Evolutionary conservation across 176 grass and related monocot genomes (phyloP), one percentile per base, ranked within the genome.

Genomic region (Carex scoparia): DNA sequence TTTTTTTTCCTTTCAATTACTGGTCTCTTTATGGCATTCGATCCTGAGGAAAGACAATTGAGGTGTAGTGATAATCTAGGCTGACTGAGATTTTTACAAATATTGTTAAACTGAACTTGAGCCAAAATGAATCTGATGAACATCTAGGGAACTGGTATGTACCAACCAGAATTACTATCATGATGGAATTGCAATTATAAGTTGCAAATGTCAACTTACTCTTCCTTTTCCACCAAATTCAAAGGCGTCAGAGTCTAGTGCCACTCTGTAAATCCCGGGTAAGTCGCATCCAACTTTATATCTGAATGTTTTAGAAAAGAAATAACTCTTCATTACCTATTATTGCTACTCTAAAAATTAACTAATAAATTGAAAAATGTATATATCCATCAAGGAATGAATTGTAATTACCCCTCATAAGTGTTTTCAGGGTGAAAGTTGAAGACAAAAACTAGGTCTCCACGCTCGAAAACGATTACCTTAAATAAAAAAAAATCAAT

Each of bases 391-490:
- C 10, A 27, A 86, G 60, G 57, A 30, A 68, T 46, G 14, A 69
- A 68, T 18, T 53, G 48, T 30, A 83, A 54, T 93, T 98, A 98
- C 96, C 96, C 88, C 7, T 92, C 84, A 32, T 94, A 98, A 83
- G 90, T 91, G 61, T 94, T 92, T 33, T 84, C 91, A 61, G 96
- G 96, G 86, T 98, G 96, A 65, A 98, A 98, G 66, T 98, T 98
- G 81, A 98, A 98, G 80, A 98, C 87, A 51, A 98, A 95, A 86
- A 98, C 90, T 51, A 98, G 88, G 88, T 94, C 91, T 85, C 93
- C 93, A 65, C 93, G 93, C 84, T 98, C 96, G 19, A 95, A 98
- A 79, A 94, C 96, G 83, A 98, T 94, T 89, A 98, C 87, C 96
- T 98, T 84, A 81, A 83, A 86, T 5, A 7, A 87, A 3, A 69